A percentile compares a stretch with the other conserved stretches of the same genome.
These are phyloP conservation scores for Diaporthe sp. DNA, from an alignment of 2,329 filamentous ascomycete species.

Conservation along the genomic window DNA sequence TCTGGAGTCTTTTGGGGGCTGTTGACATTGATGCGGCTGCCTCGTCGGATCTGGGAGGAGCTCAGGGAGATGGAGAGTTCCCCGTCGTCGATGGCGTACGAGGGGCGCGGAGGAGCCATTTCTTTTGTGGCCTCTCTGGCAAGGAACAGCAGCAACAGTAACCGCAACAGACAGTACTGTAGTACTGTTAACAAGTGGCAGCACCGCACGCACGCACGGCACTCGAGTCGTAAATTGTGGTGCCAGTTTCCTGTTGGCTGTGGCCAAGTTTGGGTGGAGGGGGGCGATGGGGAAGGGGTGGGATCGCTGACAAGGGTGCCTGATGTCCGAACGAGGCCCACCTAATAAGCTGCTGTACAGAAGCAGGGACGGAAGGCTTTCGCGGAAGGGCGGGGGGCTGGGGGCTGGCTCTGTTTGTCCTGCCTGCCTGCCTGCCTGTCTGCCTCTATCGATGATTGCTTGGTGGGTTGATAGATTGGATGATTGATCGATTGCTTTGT, in stretches of 20 bases:
- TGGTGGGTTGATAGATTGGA: neutral
- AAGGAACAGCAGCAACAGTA: conserved; percentile 18
- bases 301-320: conserved; percentile 40
- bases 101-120: conserved; percentile 70
- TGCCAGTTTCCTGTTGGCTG: conserved; percentile 36
- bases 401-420: conserved; percentile 8
- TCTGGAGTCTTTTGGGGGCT: conserved; percentile 46
- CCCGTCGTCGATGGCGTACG: conserved; percentile 73
- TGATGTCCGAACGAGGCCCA: conserved; percentile 33
- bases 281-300: conserved; percentile 28
- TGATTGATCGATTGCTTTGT: neutral
- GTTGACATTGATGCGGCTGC: conserved; percentile 56
- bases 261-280: conserved; percentile 35
- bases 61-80: conserved; percentile 85
- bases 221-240: conserved; percentile 33
- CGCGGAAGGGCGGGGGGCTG: neutral
- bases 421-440: neutral
- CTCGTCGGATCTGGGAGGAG: conserved; percentile 73
- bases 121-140: conserved; percentile 25
- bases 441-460: neutral
- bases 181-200: conserved; percentile 34
- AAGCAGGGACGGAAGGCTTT: conserved; percentile 22
- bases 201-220: conserved; percentile 20
- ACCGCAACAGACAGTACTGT: conserved; percentile 28
- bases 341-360: conserved; percentile 37